A percentile compares a stretch with the other conserved stretches of the same genome.
Evolutionary conservation across 2,329 filamentous ascomycete genomes (phyloP).

Genomic region (Endocalyx cinctus): DNA sequence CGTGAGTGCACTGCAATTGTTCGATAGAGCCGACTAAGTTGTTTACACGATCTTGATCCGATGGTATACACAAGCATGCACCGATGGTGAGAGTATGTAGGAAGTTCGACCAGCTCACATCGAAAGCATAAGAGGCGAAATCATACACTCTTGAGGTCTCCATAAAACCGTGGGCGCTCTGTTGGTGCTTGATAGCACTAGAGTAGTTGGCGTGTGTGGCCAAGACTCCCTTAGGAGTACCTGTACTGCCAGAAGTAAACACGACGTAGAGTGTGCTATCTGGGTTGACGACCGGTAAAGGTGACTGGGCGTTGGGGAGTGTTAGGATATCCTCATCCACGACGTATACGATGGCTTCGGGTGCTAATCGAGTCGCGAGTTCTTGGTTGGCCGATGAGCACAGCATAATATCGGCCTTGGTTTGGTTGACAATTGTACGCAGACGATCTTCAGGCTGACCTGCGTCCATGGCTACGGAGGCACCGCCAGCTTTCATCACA

Average conservation of each 20-base stretch:
- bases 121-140: constrained; percentile 32
- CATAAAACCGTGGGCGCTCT: constrained; percentile 1
- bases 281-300: constrained; percentile 2
- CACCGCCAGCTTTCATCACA: constrained; percentile 23
- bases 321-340: too few relatives aligned
- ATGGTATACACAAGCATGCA: constrained; percentile 34
- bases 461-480: constrained; percentile 23
- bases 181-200: constrained; percentile 3
- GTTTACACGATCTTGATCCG: constrained; percentile 29
- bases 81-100: constrained; percentile 32
- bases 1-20: constrained; percentile 11
- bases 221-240: constrained; percentile 43
- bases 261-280: constrained; percentile 31
- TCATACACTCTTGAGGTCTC: constrained; percentile 11
- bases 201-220: constrained; percentile 8
- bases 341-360: too few relatives aligned
- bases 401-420: too few relatives aligned
- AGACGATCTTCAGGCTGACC: constrained; percentile 16
- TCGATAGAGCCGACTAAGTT: constrained; percentile 22
- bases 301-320: too few relatives aligned
- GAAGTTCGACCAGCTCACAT: constrained; percentile 32
- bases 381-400: too few relatives aligned
- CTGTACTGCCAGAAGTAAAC: constrained; percentile 45
- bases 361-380: too few relatives aligned
- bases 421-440: constrained; percentile 8